Percentiles rank a stretch among this genome's conserved stretches.
Evolutionary conservation across 2,329 filamentous ascomycete species (phyloP).

Genomic region (Pyricularia sp.): DNA sequence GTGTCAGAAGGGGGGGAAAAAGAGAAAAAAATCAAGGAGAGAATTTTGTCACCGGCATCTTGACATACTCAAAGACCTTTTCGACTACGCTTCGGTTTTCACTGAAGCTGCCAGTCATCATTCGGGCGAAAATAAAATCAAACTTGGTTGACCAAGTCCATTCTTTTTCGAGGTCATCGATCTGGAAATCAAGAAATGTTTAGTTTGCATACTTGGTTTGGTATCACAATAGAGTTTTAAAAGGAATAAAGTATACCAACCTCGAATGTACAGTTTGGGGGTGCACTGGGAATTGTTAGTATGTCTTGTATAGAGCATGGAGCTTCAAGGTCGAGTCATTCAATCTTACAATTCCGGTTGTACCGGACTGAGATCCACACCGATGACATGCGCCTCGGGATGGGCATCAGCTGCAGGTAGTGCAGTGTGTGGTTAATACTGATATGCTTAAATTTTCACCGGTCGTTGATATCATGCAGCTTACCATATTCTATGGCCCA

Average conservation of each 20-base stretch:
- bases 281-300: constrained; percentile 2
- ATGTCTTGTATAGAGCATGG: neutral
- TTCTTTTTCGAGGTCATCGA: constrained; percentile 12
- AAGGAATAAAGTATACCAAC: neutral
- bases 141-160: constrained; percentile 12
- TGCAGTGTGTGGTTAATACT: neutral
- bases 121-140: constrained; percentile 11
- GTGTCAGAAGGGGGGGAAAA: neutral
- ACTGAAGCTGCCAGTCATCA: constrained; percentile 10
- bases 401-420: constrained; percentile 9
- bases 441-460: neutral
- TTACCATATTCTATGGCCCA: constrained; percentile 13
- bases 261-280: constrained; percentile 7
- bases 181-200: constrained; percentile 3
- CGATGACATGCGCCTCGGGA: constrained; percentile 11
- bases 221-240: neutral
- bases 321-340: neutral
- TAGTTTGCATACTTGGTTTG: neutral
- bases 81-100: constrained; percentile 9
- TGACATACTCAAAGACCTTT: constrained; percentile 9
- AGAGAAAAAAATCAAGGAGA: neutral
- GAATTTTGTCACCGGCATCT: neutral
- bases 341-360: constrained; percentile 11
- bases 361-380: constrained; percentile 12
- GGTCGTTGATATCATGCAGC: neutral